Base-by-base conservation (phyloP, 2,329 filamentous ascomycete genomes). In the Pseudogymnoascus sp. region DNA sequence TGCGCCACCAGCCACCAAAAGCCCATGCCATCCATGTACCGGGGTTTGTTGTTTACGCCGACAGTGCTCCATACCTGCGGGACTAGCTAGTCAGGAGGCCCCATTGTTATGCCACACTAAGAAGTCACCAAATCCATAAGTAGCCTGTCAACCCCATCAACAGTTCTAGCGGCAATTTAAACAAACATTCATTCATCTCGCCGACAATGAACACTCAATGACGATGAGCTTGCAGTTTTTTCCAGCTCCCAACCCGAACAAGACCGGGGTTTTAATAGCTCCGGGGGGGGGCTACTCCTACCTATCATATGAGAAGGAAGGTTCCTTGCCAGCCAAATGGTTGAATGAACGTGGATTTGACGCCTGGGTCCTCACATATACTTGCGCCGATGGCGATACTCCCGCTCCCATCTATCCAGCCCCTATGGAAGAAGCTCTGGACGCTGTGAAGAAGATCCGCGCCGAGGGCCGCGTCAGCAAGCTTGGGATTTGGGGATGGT, bases 401-500 rank as follows among this genome's bases (percentile, higher is more conserved):
- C 59, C 65, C 0, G 44, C 62, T 7, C 70, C 70, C 21, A 60
- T 69, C 25, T 70, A 65, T 37, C 67, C 69, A 2, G 21, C 37
- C 21, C 69, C 69, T 1, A 63, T 67, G 36, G 44, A 42, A 11
- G 69, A 70, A 36, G 69, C 69, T 5, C 61, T 64, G 10, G 67
- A 65, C 2, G 69, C 67, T 1, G 64, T 70, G 59, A 42, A 59
- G 14, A 56, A 53, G 11, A 68, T 71, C 61, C 66, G 69, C 18
- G 62, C 16, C 2, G 23, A 40, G 62, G 62, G 56, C 7, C 64
- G 63, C 11, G 64, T 69, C n/a, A 60, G 61, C 21, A 68, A 34
- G 14, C 64, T 71, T 16, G 69, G 70, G 4, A 63, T 71, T 62
- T 70, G 69, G 68, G 70, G 70, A 8, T 71, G 67, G 28, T 66